Base-by-base conservation (phyloP, 805 yeast genomes). In the Saturnispora zaruensis region DNA sequence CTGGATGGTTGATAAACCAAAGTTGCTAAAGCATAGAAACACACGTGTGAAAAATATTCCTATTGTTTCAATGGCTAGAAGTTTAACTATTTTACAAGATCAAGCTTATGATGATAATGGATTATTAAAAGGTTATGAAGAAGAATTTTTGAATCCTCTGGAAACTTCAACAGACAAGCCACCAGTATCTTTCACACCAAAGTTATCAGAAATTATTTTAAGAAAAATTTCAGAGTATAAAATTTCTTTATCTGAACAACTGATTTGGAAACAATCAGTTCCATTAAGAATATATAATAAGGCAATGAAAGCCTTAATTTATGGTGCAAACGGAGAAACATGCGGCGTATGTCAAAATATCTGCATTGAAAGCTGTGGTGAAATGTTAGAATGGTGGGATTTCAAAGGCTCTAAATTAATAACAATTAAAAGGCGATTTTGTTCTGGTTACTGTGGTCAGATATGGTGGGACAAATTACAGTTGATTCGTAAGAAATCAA, bases 381-480 rank as follows among this genome's bases (percentile, higher is more conserved):
- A 80, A 55, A 70, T 75, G 1, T 59, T 74, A 53, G 86, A 81
- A 59, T 81, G 85, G 85, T 81, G 87, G 86, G 81, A 81, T 56
- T 68, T 79, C 44, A 68, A 75, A 45, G 73, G 69, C 36, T 74
- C 79, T 50, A 68, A 64, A 34, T 60, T 68, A 33, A 63, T 79
- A 3, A 85, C 87, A 0, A 68, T 81, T 25, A 73, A 75, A 56
- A 65, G 77, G 37, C 73, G 73, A 52, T 81, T 81, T 54, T 81
- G 86, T 55, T 69, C 76, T 52, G 78, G 77, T 1, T 58, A 64
- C 23, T 81, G 86, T 62, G 70, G 70, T 2, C 34, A 45, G 6
- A 21, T 25, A 9, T 71, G 75, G 74, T 53, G 55, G 52, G 37
- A 52, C 8, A 53, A 33, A 44, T 55, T 48, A 24, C 53, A 51